Evolutionary conservation across 1,284 basidiomycete species (phyloP), one percentile per base, ranked within the genome.

Genomic region (Coniferiporia weirii): DNA sequence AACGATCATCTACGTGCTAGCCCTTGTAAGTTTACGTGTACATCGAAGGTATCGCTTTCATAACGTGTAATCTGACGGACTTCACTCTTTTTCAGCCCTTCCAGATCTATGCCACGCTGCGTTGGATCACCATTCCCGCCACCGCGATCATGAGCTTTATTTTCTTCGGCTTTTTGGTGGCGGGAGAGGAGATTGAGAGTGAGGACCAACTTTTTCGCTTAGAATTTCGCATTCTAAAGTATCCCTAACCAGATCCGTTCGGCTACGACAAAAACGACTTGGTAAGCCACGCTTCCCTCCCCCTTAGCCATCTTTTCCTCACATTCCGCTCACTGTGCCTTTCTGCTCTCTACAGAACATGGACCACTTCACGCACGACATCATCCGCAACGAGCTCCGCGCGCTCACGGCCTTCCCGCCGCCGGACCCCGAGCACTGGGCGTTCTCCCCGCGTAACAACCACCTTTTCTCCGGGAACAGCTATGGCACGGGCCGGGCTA

Each of bases 261-360:
- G 81, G 79, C 43, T 87, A 86, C 66, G 85, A 86, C 70, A 85
- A 83, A 68, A 86, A 87, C 67, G 85, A 86, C 64, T 73, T 86
- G 58, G 81, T 82, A 61, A 64, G 79, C 69, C n/a, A 12, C 15
- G 12, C 38, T 12, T 15, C 12, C 8, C 34, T 45, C 36, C n/a
- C 22, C 20, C 5, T 27, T 27, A 27, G 27, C 27, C 7, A 20
- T n/a, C 17, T 49, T 20, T 35, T 36, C n/a, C n/a, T 59, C 34
- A 22, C 10, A 7, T n/a, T n/a, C n/a, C n/a, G n/a, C 19, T 6
- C 4, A 7, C 40, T 32, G 44, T 17, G 20, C 44, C 44, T n/a
- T 43, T 7, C 10, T 43, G 40, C 40, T n/a, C 40, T 13, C 58
- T 55, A 48, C 64, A 81, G 79, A 82, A 84, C 68, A 74, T 84